Conservation (phyloP, 768 basidiomycete genomes). For the Russula lepida region DNA sequence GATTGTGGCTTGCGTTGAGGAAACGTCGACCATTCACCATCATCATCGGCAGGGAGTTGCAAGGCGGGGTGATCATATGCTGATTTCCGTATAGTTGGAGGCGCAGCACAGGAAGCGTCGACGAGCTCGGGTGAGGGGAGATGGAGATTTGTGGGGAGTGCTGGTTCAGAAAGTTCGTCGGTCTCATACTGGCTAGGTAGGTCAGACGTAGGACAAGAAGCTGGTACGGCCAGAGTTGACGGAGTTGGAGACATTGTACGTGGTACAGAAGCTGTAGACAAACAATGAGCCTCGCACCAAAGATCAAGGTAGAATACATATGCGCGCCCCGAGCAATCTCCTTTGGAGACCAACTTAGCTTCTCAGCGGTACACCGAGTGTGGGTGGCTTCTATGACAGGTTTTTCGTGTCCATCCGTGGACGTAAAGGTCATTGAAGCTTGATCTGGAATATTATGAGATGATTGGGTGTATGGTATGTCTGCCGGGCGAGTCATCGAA, state of each 20-base stretch:
- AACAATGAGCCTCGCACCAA: not conserved
- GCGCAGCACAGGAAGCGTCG: not conserved
- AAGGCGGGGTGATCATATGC: slow-evolving; percentile 12
- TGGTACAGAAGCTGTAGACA: not conserved
- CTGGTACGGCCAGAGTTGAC: not conserved
- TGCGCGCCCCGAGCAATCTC: not conserved
- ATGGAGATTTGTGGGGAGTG: too few relatives aligned
- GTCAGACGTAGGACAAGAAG: not conserved
- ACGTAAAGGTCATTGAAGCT: not conserved
- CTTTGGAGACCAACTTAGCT: not conserved
- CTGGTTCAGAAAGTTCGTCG: not conserved
- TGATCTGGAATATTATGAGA: not conserved
- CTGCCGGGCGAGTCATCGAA: not conserved
- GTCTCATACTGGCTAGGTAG: not conserved
- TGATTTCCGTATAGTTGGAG: not conserved
- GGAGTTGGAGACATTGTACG: not conserved
- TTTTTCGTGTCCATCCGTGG: not conserved
- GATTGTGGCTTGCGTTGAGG: slow-evolving; percentile 1
- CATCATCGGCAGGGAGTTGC: not conserved
- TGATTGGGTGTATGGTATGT: not conserved
- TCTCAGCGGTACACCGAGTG: not conserved
- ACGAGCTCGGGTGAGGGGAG: not conserved
- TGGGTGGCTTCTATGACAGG: not conserved
- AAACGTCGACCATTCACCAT: slow-evolving; percentile 14
- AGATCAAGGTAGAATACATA: not conserved